phyloP scores from a whole-genome alignment of 1,284 basidiomycete species.

The Pseudozyma thailandica region DNA sequence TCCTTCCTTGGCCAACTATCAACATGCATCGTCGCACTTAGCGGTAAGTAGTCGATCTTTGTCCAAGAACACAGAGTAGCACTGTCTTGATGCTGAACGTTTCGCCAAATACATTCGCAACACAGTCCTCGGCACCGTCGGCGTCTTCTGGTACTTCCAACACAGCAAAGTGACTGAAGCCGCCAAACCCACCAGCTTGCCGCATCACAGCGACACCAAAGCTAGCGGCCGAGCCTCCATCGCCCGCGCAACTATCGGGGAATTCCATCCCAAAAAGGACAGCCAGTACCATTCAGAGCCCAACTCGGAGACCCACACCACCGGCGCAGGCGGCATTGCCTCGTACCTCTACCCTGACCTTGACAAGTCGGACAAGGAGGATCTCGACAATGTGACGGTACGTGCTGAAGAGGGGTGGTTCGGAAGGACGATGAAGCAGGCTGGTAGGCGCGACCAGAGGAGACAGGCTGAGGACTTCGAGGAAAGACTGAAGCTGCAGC shows the following conservation, averaged over 20 bases:
- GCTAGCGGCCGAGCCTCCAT: conserved; percentile 18
- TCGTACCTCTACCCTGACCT: conserved; percentile 14
- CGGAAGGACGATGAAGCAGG: conserved; percentile 36
- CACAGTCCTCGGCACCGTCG: conserved; percentile 32
- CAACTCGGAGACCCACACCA: not conserved
- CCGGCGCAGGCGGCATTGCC: conserved; percentile 5
- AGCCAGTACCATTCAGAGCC: conserved; percentile 16
- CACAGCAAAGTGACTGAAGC: conserved; percentile 19
- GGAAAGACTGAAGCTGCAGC: conserved; percentile 3
- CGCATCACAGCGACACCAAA: conserved; percentile 21
- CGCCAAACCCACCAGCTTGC: conserved; percentile 6
- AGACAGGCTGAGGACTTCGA: conserved; percentile 12
- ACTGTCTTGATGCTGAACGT: too few species aligned
- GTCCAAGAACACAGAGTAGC: too few species aligned
- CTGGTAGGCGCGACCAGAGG: conserved; percentile 20
- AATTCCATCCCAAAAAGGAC: conserved; percentile 3
- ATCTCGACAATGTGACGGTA: conserved; percentile 23
- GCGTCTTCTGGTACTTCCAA: conserved; percentile 31
- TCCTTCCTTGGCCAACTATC: too few species aligned
- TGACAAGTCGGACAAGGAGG: conserved; percentile 9
- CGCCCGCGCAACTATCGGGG: conserved; percentile 7
- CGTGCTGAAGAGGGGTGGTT: conserved; percentile 6
- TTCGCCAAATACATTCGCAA: too few species aligned
- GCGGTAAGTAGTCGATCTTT: too few species aligned
- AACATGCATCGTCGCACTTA: too few species aligned